Evolutionary conservation across 306 rosid genomes (phyloP).

Genomic region (Sicyos baderoa): DNA sequence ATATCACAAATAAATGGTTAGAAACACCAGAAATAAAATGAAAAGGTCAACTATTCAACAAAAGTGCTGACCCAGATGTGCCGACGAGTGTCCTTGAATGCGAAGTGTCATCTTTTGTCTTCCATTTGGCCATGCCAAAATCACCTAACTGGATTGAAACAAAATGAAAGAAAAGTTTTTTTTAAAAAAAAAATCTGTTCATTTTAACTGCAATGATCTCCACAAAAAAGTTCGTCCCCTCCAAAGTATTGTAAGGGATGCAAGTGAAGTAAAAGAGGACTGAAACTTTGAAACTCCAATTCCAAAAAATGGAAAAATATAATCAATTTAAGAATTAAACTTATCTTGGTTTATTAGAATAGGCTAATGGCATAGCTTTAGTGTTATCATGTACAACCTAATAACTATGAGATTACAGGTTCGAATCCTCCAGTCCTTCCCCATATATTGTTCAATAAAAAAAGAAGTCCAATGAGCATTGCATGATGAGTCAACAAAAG

Average conservation of each 20-base stretch:
- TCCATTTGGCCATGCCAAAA: constrained; percentile 86
- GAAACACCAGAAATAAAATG: neutral
- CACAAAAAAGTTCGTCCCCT: neutral
- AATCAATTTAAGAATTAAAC: neutral
- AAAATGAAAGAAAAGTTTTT: neutral
- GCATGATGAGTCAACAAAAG: neutral
- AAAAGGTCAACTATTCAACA: neutral
- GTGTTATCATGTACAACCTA: no score
- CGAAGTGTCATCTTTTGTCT: constrained; percentile 36
- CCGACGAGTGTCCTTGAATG: constrained; percentile 77
- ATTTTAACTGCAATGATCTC: constrained; percentile 5
- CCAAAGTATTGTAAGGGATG: neutral
- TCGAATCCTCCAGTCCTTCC: no score
- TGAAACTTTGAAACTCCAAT: neutral
- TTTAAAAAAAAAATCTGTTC: neutral
- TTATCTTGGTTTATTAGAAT: neutral
- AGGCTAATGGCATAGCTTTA: no score
- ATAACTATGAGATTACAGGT: no score
- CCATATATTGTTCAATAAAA: no score
- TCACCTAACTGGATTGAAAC: constrained; percentile 55
- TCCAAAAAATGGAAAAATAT: neutral
- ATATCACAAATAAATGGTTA: constrained; percentile 15
- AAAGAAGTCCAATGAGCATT: neutral
- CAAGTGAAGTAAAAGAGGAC: neutral
- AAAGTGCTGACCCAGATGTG: constrained; percentile 60